These are phyloP conservation scores for Chrysoporthe cubensis DNA, from an alignment of 2,329 filamentous ascomycete species.

Conservation along the genomic window DNA sequence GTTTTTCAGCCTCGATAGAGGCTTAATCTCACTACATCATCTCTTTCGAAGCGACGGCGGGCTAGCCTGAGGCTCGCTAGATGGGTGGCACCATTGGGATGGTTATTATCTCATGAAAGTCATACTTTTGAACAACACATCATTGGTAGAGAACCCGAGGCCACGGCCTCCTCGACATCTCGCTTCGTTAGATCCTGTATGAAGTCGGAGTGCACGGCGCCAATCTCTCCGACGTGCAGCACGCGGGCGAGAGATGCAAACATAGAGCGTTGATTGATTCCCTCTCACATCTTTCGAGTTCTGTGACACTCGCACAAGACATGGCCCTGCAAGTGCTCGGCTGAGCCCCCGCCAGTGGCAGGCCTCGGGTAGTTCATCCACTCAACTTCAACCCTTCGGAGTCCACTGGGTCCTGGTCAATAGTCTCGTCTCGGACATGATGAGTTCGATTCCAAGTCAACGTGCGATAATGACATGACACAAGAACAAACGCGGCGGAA, in stretches of 20 bases:
- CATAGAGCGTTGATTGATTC: neutral
- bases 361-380: slow-evolving; percentile 27
- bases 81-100: neutral
- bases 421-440: slow-evolving; percentile 16
- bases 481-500: neutral
- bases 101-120: neutral
- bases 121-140: neutral
- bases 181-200: neutral
- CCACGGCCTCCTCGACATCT: neutral
- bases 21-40: neutral
- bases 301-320: slow-evolving; percentile 26
- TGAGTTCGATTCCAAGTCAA: neutral
- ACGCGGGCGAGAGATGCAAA: neutral
- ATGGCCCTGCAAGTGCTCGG: slow-evolving; percentile 25
- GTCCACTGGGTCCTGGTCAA: slow-evolving; percentile 17
- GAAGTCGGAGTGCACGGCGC: slow-evolving; percentile 7
- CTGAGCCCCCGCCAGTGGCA: slow-evolving; percentile 14
- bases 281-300: neutral
- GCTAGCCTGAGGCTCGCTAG: neutral
- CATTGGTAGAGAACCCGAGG: too few relatives aligned
- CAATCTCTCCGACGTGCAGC: neutral
- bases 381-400: slow-evolving; percentile 12
- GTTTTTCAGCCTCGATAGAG: neutral
- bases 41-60: neutral
- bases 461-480: neutral